phyloP scores from a whole-genome alignment of 2,329 filamentous ascomycete genomes.

The Hirsutella thompsonii region DNA sequence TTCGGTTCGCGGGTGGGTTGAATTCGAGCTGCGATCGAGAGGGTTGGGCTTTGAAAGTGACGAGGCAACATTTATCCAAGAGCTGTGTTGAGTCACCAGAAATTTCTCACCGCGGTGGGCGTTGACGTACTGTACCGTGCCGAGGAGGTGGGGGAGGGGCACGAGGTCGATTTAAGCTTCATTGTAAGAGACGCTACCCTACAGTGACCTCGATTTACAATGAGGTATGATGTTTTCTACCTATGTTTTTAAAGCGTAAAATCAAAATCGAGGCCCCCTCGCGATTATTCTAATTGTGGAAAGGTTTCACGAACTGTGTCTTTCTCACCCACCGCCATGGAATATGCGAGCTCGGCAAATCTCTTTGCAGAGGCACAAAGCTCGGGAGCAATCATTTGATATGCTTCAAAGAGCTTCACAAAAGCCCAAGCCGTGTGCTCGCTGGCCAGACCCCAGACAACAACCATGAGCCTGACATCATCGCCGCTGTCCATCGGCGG shows the following conservation, averaged over 20 bases:
- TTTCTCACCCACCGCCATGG: conserved; percentile 13
- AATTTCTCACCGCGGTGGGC: conserved; percentile 15
- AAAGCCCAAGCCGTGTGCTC: conserved; percentile 5
- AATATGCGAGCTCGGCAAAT: conserved; percentile 11
- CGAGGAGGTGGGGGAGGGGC: neutral
- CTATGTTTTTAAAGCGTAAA: too few relatives aligned
- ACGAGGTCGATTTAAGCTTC: too few relatives aligned
- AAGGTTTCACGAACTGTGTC: conserved; percentile 2
- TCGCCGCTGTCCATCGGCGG: conserved; percentile 1
- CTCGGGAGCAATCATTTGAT: conserved; percentile 9
- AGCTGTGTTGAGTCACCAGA: conserved; percentile 17
- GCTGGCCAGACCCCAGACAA: conserved; percentile 11
- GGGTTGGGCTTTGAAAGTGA: neutral
- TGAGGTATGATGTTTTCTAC: too few relatives aligned
- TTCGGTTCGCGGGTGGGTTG: neutral
- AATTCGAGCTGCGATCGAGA: too few relatives aligned
- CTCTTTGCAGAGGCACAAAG: conserved; percentile 7
- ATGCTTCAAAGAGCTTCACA: conserved; percentile 6
- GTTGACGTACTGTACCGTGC: conserved; percentile 3
- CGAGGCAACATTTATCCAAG: conserved; percentile 8
- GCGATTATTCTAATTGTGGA: too few relatives aligned
- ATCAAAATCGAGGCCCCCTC: too few relatives aligned
- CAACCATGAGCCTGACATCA: conserved; percentile 7
- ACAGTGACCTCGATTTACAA: too few relatives aligned
- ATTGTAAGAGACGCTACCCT: conserved; percentile 7